Evolutionary conservation across 768 basidiomycete genomes (phyloP), one percentile per base, ranked within the genome.

Genomic region (Leccinellum rugosiceps): DNA sequence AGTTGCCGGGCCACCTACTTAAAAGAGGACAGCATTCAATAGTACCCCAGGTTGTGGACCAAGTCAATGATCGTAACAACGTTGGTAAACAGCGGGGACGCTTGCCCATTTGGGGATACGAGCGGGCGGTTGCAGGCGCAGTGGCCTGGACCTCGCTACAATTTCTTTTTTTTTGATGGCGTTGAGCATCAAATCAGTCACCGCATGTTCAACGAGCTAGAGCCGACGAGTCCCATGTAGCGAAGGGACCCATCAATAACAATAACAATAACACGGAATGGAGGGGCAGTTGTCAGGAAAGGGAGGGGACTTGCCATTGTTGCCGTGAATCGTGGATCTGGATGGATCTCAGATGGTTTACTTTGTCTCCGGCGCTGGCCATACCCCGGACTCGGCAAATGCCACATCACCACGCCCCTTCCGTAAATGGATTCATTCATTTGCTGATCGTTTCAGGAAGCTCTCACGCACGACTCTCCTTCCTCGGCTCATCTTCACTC

Each of bases 351-450:
- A 72, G 71, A 72, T 72, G 64, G 59, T 64, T 68, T 63, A 21
- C 47, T 64, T 62, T 72, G 67, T 63, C 49, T 67, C 70, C 71
- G 71, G 71, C 59, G 65, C 65, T 70, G 68, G 55, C 50, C 53
- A 68, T 60, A 46, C 70, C 71, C 71, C 71, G 71, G 59, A 68
- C 50, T 35, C 72, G 72, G 72, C 8, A 56, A 65, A 34, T 68
- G 28, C 71, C 72, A 61, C 30, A 17, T 26, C 45, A 35, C 53
- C 55, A 53, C 60, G 41, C 52, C 45, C 25, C 19, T 28, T 44
- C 23, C 53, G 26, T 53, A 53, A 52, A 35, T 35, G 11, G 7
- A 21, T 6, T 32, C 47, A 58, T 57, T 47, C 43, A 30, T 52
- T n/a, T 45, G 26, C 9, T 44, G 56, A 55, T 45, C 58, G 38